Evolutionary conservation across 352 stramenopile species (phyloP).

Genomic region (Phytophthora citricola): DNA sequence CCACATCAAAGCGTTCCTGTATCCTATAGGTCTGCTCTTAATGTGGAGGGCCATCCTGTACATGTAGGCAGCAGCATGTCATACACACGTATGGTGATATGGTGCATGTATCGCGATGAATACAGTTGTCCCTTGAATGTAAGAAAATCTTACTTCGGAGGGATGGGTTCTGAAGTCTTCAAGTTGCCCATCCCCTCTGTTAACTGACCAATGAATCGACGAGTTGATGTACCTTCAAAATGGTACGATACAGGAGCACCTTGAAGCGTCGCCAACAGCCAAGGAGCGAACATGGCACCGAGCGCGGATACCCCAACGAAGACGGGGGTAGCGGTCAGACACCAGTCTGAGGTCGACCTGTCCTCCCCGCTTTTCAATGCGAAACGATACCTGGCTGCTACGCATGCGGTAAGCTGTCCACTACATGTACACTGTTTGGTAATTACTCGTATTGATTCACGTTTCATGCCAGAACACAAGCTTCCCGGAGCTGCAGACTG

Average conservation of each 20-base stretch:
- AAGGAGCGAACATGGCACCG: constrained; percentile 9
- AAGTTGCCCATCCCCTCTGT: constrained; percentile 16
- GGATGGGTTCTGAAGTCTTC: constrained; percentile 7
- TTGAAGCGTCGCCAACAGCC: constrained; percentile 18
- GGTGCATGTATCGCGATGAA: too few relatives aligned
- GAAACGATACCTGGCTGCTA: constrained; percentile 65
- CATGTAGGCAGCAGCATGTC: too few relatives aligned
- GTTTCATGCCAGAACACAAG: constrained; percentile 52
- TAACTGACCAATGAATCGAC: background rate
- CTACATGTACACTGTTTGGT: background rate
- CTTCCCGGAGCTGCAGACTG: constrained; percentile 62
- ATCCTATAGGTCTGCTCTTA: too few relatives aligned
- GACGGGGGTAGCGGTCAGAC: background rate
- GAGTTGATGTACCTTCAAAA: too few relatives aligned
- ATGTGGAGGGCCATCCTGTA: too few relatives aligned
- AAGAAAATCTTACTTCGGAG: background rate
- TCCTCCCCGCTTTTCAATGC: constrained; percentile 66
- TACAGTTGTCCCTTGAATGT: too few relatives aligned
- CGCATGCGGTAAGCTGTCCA: constrained; percentile 60
- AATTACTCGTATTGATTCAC: background rate
- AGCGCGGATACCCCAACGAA: constrained; percentile 9
- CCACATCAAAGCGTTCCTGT: too few relatives aligned
- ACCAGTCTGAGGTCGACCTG: constrained; percentile 55
- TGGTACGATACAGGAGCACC: background rate
- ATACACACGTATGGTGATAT: too few relatives aligned